Evolutionary conservation across 495 filamentous ascomycete species (phyloP).

Genomic region (Aspergillus nanangensis): DNA sequence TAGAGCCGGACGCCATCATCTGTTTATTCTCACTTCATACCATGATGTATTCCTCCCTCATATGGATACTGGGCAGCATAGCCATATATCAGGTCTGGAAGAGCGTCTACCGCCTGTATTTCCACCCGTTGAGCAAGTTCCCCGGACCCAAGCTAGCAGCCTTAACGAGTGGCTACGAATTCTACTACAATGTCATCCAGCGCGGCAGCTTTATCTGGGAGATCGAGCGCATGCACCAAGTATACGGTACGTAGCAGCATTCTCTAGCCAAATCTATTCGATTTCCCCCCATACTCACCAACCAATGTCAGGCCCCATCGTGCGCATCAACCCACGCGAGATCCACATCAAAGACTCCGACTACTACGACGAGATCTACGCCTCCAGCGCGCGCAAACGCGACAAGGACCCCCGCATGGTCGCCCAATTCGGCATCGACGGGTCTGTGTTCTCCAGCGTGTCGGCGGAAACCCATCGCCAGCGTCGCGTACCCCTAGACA

Average conservation of each 20-base stretch:
- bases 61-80: too few species aligned
- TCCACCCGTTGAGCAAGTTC: slow-evolving; percentile 45
- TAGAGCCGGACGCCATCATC: too few species aligned
- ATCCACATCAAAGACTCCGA: slow-evolving; percentile 38
- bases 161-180: slow-evolving; percentile 43
- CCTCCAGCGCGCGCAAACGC: slow-evolving; percentile 14
- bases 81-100: slow-evolving; percentile 6
- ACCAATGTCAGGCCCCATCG: slow-evolving; percentile 39
- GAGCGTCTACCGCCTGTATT: slow-evolving; percentile 43
- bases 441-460: slow-evolving; percentile 16
- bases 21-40: too few species aligned
- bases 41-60: too few species aligned
- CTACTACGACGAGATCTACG: slow-evolving; percentile 34
- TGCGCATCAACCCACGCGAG: slow-evolving; percentile 49
- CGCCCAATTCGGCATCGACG: slow-evolving; percentile 12
- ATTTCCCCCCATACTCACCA: not conserved
- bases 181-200: slow-evolving; percentile 42
- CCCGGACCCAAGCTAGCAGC: slow-evolving; percentile 46
- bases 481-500: slow-evolving; percentile 20
- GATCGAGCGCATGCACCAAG: slow-evolving; percentile 39
- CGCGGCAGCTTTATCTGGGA: slow-evolving; percentile 36
- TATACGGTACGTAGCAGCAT: slow-evolving; percentile 38
- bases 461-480: slow-evolving; percentile 19
- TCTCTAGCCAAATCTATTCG: not conserved
- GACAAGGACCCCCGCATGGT: slow-evolving; percentile 20